phyloP scores from a whole-genome alignment of 129 eudicot genomes.

The Artemisia tridentata region DNA sequence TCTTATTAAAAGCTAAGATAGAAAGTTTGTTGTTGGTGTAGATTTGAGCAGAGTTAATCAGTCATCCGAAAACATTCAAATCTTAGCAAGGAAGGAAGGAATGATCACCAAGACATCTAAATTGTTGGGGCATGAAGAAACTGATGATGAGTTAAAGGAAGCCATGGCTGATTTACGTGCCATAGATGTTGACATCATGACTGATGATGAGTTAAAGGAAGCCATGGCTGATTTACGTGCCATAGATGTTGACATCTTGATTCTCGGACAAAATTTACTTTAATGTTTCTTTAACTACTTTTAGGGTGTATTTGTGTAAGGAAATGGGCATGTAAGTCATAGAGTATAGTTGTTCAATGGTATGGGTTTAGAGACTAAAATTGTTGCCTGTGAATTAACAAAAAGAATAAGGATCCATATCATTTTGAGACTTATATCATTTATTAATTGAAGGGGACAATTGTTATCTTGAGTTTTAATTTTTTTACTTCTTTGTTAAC shows the following conservation, averaged over 20 bases:
- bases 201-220: slow-evolving; percentile 63
- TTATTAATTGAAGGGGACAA: too few species aligned
- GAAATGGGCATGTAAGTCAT: too few species aligned
- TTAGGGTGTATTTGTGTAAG: not conserved
- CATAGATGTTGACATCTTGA: slow-evolving; percentile 85
- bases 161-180: too few species aligned
- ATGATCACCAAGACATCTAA: slow-evolving; percentile 92
- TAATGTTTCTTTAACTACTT: not conserved
- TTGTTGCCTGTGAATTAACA: too few species aligned
- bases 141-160: slow-evolving; percentile 37
- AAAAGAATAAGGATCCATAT: too few species aligned
- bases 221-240: slow-evolving; percentile 92
- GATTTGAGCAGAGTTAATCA: slow-evolving; percentile 88
- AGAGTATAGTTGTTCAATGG: too few species aligned
- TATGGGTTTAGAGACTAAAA: too few species aligned
- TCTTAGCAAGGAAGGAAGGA: slow-evolving; percentile 48
- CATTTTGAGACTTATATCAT: too few species aligned
- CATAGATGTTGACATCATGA: too few species aligned
- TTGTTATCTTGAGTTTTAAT: too few species aligned
- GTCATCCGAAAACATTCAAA: slow-evolving; percentile 96
- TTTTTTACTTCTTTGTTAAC: too few species aligned
- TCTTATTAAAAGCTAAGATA: too few species aligned
- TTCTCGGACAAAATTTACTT: slow-evolving; percentile 86
- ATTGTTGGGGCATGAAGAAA: slow-evolving; percentile 96
- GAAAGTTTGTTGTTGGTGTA: slow-evolving; percentile 26